Evolutionary conservation across 2,329 filamentous ascomycete genomes (phyloP), one percentile per base, ranked within the genome.

Genomic region (Fusarium sp.): DNA sequence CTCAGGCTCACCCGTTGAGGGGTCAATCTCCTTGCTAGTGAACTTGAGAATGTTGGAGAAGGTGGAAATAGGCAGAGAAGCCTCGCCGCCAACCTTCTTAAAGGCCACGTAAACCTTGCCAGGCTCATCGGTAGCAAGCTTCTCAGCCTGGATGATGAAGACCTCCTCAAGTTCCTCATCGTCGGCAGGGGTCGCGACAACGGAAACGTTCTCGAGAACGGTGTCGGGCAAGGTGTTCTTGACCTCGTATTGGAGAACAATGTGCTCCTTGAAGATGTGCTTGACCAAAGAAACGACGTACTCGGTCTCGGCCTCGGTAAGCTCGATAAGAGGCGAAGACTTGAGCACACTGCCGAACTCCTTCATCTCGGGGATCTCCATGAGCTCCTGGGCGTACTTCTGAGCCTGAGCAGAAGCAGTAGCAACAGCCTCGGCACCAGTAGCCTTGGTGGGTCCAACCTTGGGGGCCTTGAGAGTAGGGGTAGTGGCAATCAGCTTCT

Each of bases 11-110:
- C 90, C 89, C n/a, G 93, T 97, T 27, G 92, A 92, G 8, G 96
- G 96, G 76, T 99, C 96, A 72, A 99, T 96, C 82, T 99, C 96
- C 84, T 98, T 98, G 85, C 92, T 96, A 20, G 94, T 98, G 80
- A 99, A 99, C 82, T 96, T 98, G 78, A 99, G 91, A 42, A 93
- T 85, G 81, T 98, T 99, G 72, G 93, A 94, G 81, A 99, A 97
- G 44, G 89, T 92, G 55, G 91, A 90, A 24, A 92, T 86, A 7
- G 94, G 90, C 80, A 97, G 91, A n/a, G 91, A 88, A 45, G 84
- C 86, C 75, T 94, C 92, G 60, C 93, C 94, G 63, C 87, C 88
- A 29, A 89, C 83, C 80, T 97, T 96, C 83, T 92, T 93, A 86
- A 99, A 98, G 4, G 94, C 94, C 43, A 98, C 96, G 78, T 98